Conservation (phyloP, 148 eudicot genomes). For the Camellia lanceoleosa region DNA sequence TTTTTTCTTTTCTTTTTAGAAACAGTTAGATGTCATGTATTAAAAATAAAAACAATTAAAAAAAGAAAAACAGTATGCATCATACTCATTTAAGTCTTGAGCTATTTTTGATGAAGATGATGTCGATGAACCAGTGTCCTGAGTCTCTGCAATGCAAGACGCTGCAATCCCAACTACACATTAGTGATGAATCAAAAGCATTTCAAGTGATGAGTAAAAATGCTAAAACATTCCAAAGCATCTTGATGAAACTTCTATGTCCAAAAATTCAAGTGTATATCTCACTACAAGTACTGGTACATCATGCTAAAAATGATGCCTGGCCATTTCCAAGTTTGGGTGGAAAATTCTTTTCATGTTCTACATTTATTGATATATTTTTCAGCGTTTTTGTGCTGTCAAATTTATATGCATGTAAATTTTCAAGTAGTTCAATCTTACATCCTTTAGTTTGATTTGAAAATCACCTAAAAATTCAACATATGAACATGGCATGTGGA, state of each 20-base stretch:
- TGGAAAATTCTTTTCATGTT: not conserved
- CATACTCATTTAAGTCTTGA: conserved; percentile 70
- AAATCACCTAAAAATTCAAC: not conserved
- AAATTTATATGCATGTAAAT: not conserved
- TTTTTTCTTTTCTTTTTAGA: not conserved
- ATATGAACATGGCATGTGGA: not conserved
- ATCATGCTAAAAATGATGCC: not conserved
- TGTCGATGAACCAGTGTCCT: conserved; percentile 60
- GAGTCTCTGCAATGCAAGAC: conserved; percentile 56
- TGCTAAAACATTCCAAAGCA: not conserved
- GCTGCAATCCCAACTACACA: conserved; percentile 27
- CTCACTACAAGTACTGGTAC: not conserved
- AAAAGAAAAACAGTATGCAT: not conserved
- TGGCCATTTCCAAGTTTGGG: not conserved
- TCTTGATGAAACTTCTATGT: not conserved
- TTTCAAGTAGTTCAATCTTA: not conserved
- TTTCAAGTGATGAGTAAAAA: not conserved
- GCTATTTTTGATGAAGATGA: conserved; percentile 55
- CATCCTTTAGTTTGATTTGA: not conserved
- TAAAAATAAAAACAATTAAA: not conserved
- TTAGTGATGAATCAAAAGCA: not conserved
- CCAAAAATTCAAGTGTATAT: not conserved
- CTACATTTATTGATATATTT: not conserved
- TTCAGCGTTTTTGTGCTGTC: not conserved
- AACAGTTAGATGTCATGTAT: not conserved